Base-by-base conservation (phyloP, 1,139 yeast genomes). In the Hyphopichia buzzinii region DNA sequence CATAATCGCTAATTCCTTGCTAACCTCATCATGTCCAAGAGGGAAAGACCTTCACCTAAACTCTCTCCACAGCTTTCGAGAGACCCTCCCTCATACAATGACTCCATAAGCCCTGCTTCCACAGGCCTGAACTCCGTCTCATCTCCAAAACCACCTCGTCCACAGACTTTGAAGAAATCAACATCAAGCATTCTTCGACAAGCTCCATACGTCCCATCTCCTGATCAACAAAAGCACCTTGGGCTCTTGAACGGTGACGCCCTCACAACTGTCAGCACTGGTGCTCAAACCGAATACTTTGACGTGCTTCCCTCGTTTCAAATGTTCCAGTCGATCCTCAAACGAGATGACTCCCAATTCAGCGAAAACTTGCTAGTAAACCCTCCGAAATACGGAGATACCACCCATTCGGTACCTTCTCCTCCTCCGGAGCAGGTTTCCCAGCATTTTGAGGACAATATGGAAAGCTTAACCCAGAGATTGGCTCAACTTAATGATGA, bases 241-340 rank as follows among this genome's bases (percentile, higher is more conserved):
- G 71, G 67, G 37, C 31, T 46, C 15, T 46, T 54, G 17, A 24
- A 24, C 19, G 17, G 27, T 14, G 48, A 44, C 6, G 40, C 30
- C 6, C 42, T 62, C 26, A 46, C 60, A 1, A 43, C 65, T 4
- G 44, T 52, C 3, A 40, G 57, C 1, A 57, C 71, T 2, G 50
- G 59, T 26, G 51, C 69, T 2, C 70, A 64, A 29, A 69, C 74
- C 0, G 74, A 69, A 39, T 70, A 68, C 46, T 71, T 70, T 45
- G 84, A 79, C 48, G 70, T 79, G 3, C 54, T 79, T 31, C 85
- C 85, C 1, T 77, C 84, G 2, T 80, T 79, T 50, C 83, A 78
- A 46, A 77, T 79, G 81, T 78, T 74, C 46, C 79, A 74, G 45
- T 67, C 77, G 19, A 66, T 79, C 39, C 62, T 79, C 40, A 73